Base-by-base conservation (phyloP, 1,139 yeast species). In the Debaryomyces coudertii region DNA sequence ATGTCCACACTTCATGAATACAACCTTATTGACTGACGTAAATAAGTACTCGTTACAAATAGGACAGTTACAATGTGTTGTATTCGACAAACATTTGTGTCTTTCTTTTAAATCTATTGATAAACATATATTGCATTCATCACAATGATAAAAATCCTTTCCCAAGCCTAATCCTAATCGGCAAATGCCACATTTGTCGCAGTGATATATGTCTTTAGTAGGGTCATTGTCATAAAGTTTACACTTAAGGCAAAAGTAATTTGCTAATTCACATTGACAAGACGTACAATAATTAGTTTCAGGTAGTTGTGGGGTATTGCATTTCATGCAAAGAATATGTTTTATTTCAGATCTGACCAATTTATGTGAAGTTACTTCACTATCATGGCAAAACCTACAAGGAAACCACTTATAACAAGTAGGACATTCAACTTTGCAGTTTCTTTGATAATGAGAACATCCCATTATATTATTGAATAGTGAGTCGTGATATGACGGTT, bases 1-100 rank as follows among this genome's bases (percentile, higher is more conserved):
- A 66, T 92, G 98, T 3, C 97, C 97, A 66, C 98, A 92, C 42
- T 82, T 79, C 97, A 92, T 90, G 63, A 90, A 90, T 14, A 90
- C 95, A 34, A 90, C 96, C 24, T 90, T 86, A 57, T 76, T 79
- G 4, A 87, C 83, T n/a, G 95, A 85, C 5, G 90, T 87, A 62
- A 92, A 92, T 79, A 92, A 80, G 62, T 85, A 90, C 56, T 90
- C 97, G 49, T 87, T 90, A 66, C 98, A 92, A 30, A 92, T 89
- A 1, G 97, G 96, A 63, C 98, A 92, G 62, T 90, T 85, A 49
- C 96, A 87, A 62, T 87, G 95, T 1, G 97, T 90, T 5, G 95
- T 84, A 55, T 90, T 85, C 57, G 87, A 89, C 47, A 90, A 83
- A 66, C 97, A 90, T 55, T 79, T 80, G 67, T 90, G 98, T 52